Evolutionary conservation across 495 filamentous ascomycete species (phyloP).

Genomic region (Cryomyces antarcticus): DNA sequence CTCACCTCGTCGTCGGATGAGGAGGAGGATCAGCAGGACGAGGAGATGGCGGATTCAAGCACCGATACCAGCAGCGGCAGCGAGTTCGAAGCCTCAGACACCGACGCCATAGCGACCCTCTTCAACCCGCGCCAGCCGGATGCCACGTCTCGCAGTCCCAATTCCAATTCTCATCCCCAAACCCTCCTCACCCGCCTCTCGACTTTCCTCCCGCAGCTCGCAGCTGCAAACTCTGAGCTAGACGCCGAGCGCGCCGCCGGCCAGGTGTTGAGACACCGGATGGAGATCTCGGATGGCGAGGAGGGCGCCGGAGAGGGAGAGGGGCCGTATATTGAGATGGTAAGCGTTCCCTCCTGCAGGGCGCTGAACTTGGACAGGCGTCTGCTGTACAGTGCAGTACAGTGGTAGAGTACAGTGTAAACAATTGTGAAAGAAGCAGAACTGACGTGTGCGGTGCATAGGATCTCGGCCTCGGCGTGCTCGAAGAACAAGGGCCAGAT

Average conservation of each 20-base stretch:
- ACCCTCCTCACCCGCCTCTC: conserved; percentile 2
- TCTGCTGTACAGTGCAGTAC: too few relatives aligned
- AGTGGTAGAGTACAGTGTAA: too few relatives aligned
- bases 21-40: too few relatives aligned
- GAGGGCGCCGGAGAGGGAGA: conserved; percentile 1
- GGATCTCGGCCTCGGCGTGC: conserved; percentile 13
- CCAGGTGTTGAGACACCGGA: not conserved
- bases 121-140: too few relatives aligned
- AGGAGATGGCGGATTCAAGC: too few relatives aligned
- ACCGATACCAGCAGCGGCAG: too few relatives aligned
- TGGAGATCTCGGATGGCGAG: conserved; percentile 1
- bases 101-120: too few relatives aligned
- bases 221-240: conserved; percentile 10
- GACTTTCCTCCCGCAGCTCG: conserved; percentile 9
- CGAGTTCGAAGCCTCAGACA: too few relatives aligned
- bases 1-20: too few relatives aligned
- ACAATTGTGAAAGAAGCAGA: not conserved
- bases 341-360: not conserved
- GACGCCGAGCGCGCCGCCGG: conserved; percentile 5
- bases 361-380: too few relatives aligned
- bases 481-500: conserved; percentile 6
- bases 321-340: conserved; percentile 13
- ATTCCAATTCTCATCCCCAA: too few relatives aligned
- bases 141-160: too few relatives aligned
- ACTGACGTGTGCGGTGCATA: not conserved